Evolutionary conservation across 2,329 filamentous ascomycete genomes (phyloP).

Genomic region (Fonsecaea multimorphosa): DNA sequence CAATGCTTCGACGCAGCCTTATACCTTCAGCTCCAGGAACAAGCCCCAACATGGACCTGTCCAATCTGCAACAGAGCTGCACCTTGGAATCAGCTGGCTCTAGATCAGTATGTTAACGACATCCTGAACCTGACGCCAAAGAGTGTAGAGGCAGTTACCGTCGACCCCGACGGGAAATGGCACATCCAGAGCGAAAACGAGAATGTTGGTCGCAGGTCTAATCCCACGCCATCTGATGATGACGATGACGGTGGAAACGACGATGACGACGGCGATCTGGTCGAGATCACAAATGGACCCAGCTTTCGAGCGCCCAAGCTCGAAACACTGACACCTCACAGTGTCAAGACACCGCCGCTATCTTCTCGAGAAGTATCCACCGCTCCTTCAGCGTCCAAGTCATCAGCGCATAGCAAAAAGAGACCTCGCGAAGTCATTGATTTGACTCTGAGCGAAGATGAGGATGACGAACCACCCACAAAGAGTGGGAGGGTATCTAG

Average conservation of each 20-base stretch:
- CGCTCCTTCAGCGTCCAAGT: constrained; percentile 28
- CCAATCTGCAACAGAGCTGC: constrained; percentile 88
- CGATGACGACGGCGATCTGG: constrained; percentile 58
- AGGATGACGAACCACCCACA: constrained; percentile 48
- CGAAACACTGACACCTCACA: constrained; percentile 46
- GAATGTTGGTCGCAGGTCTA: constrained; percentile 46
- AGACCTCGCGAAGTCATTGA: constrained; percentile 60
- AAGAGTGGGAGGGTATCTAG: constrained; percentile 20
- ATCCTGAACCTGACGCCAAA: constrained; percentile 77
- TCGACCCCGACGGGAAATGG: constrained; percentile 88
- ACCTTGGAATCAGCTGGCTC: constrained; percentile 78
- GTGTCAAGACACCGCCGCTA: constrained; percentile 43
- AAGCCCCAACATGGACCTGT: constrained; percentile 96
- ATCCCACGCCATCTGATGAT: constrained; percentile 46
- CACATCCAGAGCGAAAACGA: constrained; percentile 30
- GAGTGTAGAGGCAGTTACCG: constrained; percentile 81
- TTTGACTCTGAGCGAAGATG: constrained; percentile 59
- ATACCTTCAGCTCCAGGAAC: constrained; percentile 91
- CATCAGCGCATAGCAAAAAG: constrained; percentile 47
- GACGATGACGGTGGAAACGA: constrained; percentile 56
- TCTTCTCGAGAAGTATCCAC: constrained; percentile 43
- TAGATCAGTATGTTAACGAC: constrained; percentile 90
- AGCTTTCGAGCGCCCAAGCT: constrained; percentile 33
- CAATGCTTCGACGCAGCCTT: constrained; percentile 94
- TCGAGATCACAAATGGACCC: constrained; percentile 55